These are phyloP conservation scores for Solanum arcanum DNA, from an alignment of 257 asterid species.

Conservation along the genomic window DNA sequence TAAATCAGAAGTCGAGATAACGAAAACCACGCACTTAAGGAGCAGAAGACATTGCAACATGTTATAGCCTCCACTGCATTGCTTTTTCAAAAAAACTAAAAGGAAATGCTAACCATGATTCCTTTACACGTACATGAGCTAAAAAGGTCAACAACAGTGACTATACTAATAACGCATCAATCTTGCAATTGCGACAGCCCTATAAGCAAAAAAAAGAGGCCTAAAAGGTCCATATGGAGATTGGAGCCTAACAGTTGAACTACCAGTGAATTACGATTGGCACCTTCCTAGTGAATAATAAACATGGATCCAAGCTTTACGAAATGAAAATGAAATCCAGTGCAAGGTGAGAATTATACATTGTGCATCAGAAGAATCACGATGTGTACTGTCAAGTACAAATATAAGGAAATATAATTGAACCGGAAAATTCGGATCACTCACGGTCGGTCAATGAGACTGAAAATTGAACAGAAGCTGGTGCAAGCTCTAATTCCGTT, in stretches of 20 bases:
- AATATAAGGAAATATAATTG: not conserved
- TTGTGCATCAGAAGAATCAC: not conserved
- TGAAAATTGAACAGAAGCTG: not conserved
- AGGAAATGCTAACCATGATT: not conserved
- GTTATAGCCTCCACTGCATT: not conserved
- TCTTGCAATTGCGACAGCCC: not conserved
- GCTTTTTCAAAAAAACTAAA: not conserved
- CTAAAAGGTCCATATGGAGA: not conserved
- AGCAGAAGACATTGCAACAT: not conserved
- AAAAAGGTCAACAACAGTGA: not conserved
- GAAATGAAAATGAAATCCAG: not conserved
- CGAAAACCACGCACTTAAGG: not conserved
- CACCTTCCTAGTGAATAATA: not conserved
- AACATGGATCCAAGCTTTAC: not conserved
- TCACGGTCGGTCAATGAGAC: not conserved
- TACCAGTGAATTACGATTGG: not conserved
- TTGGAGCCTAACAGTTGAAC: not conserved
- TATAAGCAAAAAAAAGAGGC: not conserved
- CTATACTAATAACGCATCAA: not conserved
- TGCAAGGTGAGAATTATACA: not conserved
- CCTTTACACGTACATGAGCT: not conserved
- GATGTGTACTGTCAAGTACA: not conserved
- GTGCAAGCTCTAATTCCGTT: not conserved
- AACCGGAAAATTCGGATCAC: not conserved
- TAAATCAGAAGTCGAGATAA: not conserved